phyloP scores from a whole-genome alignment of 306 rosid genomes.

The Prunus persica region DNA sequence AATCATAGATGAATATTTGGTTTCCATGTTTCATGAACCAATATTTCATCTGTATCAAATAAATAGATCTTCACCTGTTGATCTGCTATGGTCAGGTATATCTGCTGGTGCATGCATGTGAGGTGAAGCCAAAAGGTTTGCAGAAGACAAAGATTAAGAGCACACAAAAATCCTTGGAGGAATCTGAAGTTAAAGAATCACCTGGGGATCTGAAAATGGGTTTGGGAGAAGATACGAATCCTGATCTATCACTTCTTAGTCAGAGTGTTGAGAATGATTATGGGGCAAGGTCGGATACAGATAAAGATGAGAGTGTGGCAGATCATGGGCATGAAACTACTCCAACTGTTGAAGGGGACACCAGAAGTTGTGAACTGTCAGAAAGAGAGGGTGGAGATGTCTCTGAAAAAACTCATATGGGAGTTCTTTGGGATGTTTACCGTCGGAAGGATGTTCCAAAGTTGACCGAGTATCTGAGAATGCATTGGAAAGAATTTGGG shows the following conservation, averaged over 20 bases:
- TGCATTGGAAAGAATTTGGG: conserved; percentile 55
- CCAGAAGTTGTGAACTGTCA: conserved; percentile 33
- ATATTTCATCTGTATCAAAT: neutral
- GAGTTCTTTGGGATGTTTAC: conserved; percentile 90
- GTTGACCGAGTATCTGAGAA: conserved; percentile 68
- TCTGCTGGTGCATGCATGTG: conserved; percentile 78
- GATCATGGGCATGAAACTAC: conserved; percentile 41
- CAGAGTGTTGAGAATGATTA: conserved; percentile 32
- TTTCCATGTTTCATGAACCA: neutral
- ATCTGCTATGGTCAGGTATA: conserved; percentile 58
- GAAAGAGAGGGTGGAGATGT: conserved; percentile 40
- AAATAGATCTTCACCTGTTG: conserved; percentile 24
- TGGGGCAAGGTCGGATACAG: conserved; percentile 40
- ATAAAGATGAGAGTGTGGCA: conserved; percentile 36
- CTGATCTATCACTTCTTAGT: conserved; percentile 41
- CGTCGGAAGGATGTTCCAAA: conserved; percentile 69
- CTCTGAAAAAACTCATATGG: conserved; percentile 43
- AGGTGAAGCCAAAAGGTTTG: conserved; percentile 54
- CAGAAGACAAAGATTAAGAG: conserved; percentile 47
- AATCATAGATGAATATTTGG: neutral
- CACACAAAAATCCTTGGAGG: conserved; percentile 30
- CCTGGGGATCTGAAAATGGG: conserved; percentile 38
- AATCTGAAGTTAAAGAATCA: conserved; percentile 44
- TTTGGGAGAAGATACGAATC: conserved; percentile 38
- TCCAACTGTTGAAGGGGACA: conserved; percentile 35